These are phyloP conservation scores for Cutaneotrichosporon sp. DNA, from an alignment of 1,284 basidiomycete species.

Conservation along the genomic window DNA sequence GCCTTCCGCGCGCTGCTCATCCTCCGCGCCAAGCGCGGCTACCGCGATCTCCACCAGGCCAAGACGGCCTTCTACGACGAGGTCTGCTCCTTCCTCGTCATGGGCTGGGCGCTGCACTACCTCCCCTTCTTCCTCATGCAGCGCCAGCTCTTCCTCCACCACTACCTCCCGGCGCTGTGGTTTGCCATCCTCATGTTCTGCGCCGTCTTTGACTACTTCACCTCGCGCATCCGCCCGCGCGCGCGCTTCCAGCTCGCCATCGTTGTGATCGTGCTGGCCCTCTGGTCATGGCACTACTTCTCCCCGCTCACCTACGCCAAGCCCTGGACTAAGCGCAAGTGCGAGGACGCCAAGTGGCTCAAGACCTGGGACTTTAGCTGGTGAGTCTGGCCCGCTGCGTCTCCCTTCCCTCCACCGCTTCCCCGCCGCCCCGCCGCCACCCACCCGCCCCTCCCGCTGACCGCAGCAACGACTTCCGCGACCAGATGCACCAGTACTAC, in stretches of 20 bases:
- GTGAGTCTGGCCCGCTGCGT: slow-evolving; percentile 59
- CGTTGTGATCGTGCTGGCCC: slow-evolving; percentile 68
- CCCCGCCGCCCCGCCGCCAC: no score
- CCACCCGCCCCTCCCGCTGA: no score
- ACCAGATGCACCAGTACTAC: slow-evolving; percentile 40
- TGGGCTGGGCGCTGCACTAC: slow-evolving; percentile 95
- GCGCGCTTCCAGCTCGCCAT: slow-evolving; percentile 77
- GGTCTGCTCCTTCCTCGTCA: slow-evolving; percentile 84
- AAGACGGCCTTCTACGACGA: slow-evolving; percentile 89
- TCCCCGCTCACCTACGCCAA: slow-evolving; percentile 82
- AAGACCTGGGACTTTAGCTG: slow-evolving; percentile 97
- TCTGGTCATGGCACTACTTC: slow-evolving; percentile 78
- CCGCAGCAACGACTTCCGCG: slow-evolving; percentile 46
- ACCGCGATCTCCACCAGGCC: slow-evolving; percentile 84
- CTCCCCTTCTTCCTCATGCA: slow-evolving; percentile 95
- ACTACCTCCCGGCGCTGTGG: slow-evolving; percentile 95
- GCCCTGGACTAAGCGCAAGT: slow-evolving; percentile 81
- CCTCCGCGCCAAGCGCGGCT: slow-evolving; percentile 86
- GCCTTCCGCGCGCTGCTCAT: slow-evolving; percentile 73
- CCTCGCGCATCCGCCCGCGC: slow-evolving; percentile 72
- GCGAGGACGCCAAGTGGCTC: slow-evolving; percentile 76
- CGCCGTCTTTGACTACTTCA: slow-evolving; percentile 80
- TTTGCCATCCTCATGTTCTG: slow-evolving; percentile 83
- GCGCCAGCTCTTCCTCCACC: slow-evolving; percentile 94
- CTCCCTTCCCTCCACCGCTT: no score